These are phyloP conservation scores for Neostapfia colusana DNA, from an alignment of 176 grass and related monocot genomes.

Conservation along the genomic window DNA sequence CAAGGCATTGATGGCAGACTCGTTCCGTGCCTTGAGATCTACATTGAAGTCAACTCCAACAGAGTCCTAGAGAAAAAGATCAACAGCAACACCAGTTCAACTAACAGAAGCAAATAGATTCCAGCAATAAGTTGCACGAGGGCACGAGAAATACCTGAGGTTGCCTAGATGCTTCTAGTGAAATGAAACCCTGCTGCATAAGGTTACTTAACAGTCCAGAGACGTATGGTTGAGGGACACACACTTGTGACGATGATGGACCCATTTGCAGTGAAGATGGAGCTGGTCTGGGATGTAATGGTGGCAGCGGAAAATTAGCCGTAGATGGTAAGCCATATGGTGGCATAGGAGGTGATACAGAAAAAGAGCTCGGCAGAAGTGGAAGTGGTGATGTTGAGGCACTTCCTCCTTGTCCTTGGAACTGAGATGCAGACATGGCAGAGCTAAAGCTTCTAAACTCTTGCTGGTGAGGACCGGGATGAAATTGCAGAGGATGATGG, in stretches of 20 bases:
- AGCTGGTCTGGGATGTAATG: conserved; percentile 57
- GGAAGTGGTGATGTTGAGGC: conserved; percentile 40
- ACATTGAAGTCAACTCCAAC: conserved; percentile 76
- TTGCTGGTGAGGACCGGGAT: conserved; percentile 40
- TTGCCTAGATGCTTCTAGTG: conserved; percentile 45
- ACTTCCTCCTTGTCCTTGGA: conserved; percentile 46
- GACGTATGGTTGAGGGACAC: conserved; percentile 44
- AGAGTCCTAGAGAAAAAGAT: conserved; percentile 52
- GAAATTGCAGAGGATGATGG: conserved; percentile 37
- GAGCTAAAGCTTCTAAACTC: conserved; percentile 44
- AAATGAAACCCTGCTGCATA: conserved; percentile 82
- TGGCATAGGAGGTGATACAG: conserved; percentile 36
- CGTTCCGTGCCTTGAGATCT: conserved; percentile 72
- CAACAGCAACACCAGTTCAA: conserved; percentile 21
- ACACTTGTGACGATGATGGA: conserved; percentile 53
- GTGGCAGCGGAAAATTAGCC: conserved; percentile 50
- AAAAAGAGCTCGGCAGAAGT: conserved; percentile 47
- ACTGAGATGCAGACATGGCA: conserved; percentile 25
- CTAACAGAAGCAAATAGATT: conserved; percentile 37
- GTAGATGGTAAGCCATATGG: conserved; percentile 34
- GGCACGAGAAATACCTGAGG: conserved; percentile 64
- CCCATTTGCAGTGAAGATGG: conserved; percentile 53
- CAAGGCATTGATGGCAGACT: conserved; percentile 73
- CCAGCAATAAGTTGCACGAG: conserved; percentile 15
- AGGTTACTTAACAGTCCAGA: conserved; percentile 87